Conservation (phyloP, 495 filamentous ascomycete species). For the Tuber umbilicatum region DNA sequence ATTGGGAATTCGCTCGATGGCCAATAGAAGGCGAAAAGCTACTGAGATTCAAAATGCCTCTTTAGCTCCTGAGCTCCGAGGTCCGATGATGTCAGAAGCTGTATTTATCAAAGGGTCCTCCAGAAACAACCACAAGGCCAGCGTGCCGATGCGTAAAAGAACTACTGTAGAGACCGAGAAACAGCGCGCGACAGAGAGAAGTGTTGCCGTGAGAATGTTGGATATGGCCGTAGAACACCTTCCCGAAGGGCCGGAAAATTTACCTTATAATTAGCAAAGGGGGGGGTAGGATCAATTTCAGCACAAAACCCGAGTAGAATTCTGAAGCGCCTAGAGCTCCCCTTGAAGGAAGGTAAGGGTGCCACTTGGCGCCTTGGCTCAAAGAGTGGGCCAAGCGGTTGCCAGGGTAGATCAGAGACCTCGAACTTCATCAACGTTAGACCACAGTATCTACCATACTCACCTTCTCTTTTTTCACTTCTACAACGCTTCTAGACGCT, state of each 20-base stretch:
- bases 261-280: too few relatives aligned
- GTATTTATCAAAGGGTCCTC: constrained; percentile 9
- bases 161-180: neutral
- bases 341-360: neutral
- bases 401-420: neutral
- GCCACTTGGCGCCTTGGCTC: constrained; percentile 3
- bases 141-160: constrained; percentile 27
- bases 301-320: neutral
- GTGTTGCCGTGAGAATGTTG: neutral
- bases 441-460: too few relatives aligned
- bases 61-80: constrained; percentile 11
- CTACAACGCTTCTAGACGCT: neutral
- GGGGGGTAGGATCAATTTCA: neutral
- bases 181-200: neutral
- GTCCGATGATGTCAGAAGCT: neutral
- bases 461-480: neutral
- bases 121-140: constrained; percentile 26
- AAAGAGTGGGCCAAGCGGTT: neutral
- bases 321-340: neutral
- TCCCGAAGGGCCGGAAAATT: neutral
- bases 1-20: constrained; percentile 10
- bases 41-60: neutral
- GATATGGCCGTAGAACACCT: neutral
- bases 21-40: neutral
- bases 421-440: neutral